Base-by-base conservation (phyloP, 805 yeast species). In the Hanseniaspora osmophila region DNA sequence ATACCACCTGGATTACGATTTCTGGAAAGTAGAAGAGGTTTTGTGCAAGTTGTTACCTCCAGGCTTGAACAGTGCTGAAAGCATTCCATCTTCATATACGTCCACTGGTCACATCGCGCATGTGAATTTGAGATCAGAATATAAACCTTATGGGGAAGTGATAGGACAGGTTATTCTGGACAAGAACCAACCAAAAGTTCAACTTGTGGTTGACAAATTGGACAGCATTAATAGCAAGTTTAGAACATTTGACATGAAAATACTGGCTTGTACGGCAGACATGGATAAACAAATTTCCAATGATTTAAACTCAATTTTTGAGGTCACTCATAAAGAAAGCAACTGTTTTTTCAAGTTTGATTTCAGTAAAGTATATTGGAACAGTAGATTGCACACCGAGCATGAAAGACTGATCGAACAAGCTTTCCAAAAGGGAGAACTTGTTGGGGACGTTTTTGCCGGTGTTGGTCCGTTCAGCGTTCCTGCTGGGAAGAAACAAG, bases 401-500 rank as follows among this genome's bases (percentile, higher is more conserved):
- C 99, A 92, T 61, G 90, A 78, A 41, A 69, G 97, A 48, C 64
- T 92, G 39, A 80, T 92, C 3, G 59, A 64, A 1, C 57, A 64
- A 35, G 69, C 67, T 47, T 81, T 84, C 54, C 54, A 73, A 38
- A 68, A 74, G 3, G 81, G 82, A 10, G 82, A 81, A 48, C 83
- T 86, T 6, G 83, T 94, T 0, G 85, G 86, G 55, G 99, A 92
- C 66, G 96, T 87, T 0, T 84, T 94, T 77, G 97, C 96, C 0
- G 99, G 99, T 41, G 97, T 92, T 1, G 99, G 99, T 0, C 99
- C 99, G 4, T 92, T 94, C 67, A 90, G 94, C 1, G 77, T 92
- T 1, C 99, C 99, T 0, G 95, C 96, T 0, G 97, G 88, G 12
- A 86, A 82, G 61, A 84, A 81, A 49, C 73, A 74, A 13, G 82